A percentile compares a stretch with the other conserved stretches of the same genome.
These are phyloP conservation scores for Yamagishiella unicocca DNA, from an alignment of 139 green algal genomes.

Conservation along the genomic window DNA sequence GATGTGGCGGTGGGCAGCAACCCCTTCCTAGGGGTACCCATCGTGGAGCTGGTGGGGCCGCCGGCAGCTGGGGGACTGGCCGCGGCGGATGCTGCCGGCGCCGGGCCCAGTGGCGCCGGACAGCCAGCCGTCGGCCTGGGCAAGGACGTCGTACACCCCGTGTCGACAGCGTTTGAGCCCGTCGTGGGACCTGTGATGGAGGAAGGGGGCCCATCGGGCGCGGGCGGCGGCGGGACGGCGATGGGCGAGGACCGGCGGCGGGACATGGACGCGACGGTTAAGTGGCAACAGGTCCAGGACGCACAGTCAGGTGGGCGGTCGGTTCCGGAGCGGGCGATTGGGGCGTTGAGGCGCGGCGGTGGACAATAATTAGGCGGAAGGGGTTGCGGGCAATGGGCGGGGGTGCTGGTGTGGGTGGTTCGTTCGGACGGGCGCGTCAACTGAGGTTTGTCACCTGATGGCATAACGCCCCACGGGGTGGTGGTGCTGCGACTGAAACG, in stretches of 20 bases:
- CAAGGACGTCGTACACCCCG: constrained; percentile 9
- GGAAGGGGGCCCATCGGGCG: neutral
- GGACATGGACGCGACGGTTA: constrained; percentile 39
- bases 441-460: too few relatives aligned
- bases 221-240: neutral
- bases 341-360: too few relatives aligned
- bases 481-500: too few relatives aligned
- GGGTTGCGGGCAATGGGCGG: too few relatives aligned
- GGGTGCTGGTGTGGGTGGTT: too few relatives aligned
- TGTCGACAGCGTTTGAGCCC: constrained; percentile 17
- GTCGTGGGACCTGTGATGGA: constrained; percentile 31
- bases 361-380: too few relatives aligned
- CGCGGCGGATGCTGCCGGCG: neutral
- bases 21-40: constrained; percentile 52
- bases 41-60: constrained; percentile 39
- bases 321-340: too few relatives aligned
- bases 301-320: neutral
- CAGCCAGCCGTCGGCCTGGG: neutral
- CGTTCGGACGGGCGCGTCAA: too few relatives aligned
- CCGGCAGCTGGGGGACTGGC: neutral
- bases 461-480: too few relatives aligned
- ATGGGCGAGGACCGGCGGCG: constrained; percentile 35
- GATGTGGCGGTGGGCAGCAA: constrained; percentile 37
- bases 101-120: neutral
- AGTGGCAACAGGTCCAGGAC: constrained; percentile 43